A percentile compares a stretch with the other conserved stretches of the same genome.
These are phyloP conservation scores for Sporisorium iseilematis-ciliati DNA, from an alignment of 1,284 basidiomycete genomes.

Conservation along the genomic window DNA sequence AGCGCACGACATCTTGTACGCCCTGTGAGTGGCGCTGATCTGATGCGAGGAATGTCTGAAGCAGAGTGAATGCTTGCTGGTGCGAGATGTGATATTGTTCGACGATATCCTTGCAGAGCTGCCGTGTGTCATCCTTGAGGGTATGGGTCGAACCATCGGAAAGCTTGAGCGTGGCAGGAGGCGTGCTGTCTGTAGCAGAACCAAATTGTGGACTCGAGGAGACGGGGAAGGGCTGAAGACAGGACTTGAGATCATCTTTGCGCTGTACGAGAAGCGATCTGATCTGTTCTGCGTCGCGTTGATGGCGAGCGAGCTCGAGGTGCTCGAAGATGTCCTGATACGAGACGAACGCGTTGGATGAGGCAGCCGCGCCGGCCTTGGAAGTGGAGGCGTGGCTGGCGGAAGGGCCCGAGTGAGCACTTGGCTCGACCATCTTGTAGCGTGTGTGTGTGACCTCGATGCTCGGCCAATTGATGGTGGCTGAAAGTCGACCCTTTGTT, in stretches of 20 bases:
- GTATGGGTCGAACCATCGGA: constrained; percentile 76
- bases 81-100: constrained; percentile 80
- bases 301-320: constrained; percentile 56
- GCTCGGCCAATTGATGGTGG: background rate
- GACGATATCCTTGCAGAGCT: constrained; percentile 79
- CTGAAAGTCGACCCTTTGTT: background rate
- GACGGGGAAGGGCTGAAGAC: constrained; percentile 44
- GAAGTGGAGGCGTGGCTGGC: constrained; percentile 14
- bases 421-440: constrained; percentile 15
- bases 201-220: constrained; percentile 10
- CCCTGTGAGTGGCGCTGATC: constrained; percentile 75
- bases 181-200: constrained; percentile 4
- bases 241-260: constrained; percentile 43
- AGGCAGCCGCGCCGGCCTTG: constrained; percentile 11
- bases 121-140: constrained; percentile 77
- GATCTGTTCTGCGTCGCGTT: constrained; percentile 35
- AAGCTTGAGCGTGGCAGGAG: constrained; percentile 74
- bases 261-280: constrained; percentile 40
- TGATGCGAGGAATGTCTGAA: constrained; percentile 83
- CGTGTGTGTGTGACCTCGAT: background rate
- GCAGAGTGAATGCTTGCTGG: constrained; percentile 78
- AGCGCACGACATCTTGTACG: constrained; percentile 21
- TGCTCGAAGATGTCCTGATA: constrained; percentile 64
- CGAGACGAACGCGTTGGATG: constrained; percentile 39
- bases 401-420: constrained; percentile 10